Base-by-base conservation (phyloP, 768 basidiomycete species). In the Boletales sp. region DNA sequence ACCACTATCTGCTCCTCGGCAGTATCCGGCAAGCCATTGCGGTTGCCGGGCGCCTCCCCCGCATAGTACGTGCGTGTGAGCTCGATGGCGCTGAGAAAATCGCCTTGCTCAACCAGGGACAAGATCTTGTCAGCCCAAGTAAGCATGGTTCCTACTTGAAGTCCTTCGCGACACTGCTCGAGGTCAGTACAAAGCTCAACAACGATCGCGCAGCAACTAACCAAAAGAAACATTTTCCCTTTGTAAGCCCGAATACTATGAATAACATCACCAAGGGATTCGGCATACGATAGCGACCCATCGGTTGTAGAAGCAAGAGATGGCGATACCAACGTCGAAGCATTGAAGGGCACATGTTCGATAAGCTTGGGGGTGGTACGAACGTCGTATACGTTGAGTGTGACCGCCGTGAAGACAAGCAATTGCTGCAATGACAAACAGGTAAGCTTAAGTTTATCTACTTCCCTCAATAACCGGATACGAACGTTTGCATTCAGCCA, bases 41-140 rank as follows among this genome's bases (percentile, higher is more conserved):
- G 79, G 61, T 94, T 96, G 8, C 92, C 91, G n/a, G 81, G 79
- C 2, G 89, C 87, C 34, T 82, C 80, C 9, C 84, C 86, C 14
- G 81, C 70, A 66, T 92, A 93, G 70, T 94, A 99, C 0, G 81
- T 75, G 21, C 88, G 80, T 0, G 90, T 80, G 19, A 94, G 74
- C 46, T 94, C 86, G 54, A 98, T 95, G 3, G 96, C 95, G 42
- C 78, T 81, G 39, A 98, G 75, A 63, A 97, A 95, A 62, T 97
- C 85, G 13, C 94, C 93, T 10, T 78, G 76, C 61, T 91, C 80
- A 25, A 98, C 93, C 41, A 86, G 80, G 1, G 82, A 76, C 39
- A 99, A 73, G 19, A 98, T 85, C 39, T 87, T 83, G 65, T 99
- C 96, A 6, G 95, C 92, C 96, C 96, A 99, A 1, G 92, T 91